Conservation (phyloP, 1,284 basidiomycete species). For the Melanopsichium pennsylvanicum region DNA sequence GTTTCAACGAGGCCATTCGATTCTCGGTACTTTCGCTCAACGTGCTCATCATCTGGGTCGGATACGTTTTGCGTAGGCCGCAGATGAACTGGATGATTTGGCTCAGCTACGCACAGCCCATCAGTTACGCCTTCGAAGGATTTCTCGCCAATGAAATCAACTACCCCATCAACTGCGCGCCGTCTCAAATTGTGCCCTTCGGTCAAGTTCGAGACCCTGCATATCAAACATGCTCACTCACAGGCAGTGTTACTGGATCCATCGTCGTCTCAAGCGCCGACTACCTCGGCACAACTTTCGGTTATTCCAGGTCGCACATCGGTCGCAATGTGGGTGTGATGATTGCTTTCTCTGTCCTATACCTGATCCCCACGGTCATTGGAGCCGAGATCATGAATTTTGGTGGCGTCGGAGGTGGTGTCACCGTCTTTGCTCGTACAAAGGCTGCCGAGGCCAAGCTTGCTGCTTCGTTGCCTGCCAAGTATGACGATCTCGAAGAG, state of each 20-base stretch:
- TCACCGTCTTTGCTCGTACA: constrained; percentile 57
- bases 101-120: constrained; percentile 57
- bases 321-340: constrained; percentile 69
- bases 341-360: constrained; percentile 59
- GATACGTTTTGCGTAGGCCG: constrained; percentile 75
- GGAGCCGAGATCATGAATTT: constrained; percentile 51
- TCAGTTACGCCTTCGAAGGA: constrained; percentile 81
- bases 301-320: constrained; percentile 70
- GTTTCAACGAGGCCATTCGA: constrained; percentile 44
- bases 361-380: constrained; percentile 55
- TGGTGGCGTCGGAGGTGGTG: constrained; percentile 51
- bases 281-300: constrained; percentile 72
- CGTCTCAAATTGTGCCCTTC: constrained; percentile 26
- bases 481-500: constrained; percentile 22
- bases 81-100: constrained; percentile 67
- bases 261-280: constrained; percentile 68
- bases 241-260: constrained; percentile 67
- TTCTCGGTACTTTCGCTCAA: constrained; percentile 72
- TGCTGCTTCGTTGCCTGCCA: constrained; percentile 6
- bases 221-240: constrained; percentile 66
- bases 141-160: constrained; percentile 69
- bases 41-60: constrained; percentile 74
- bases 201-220: constrained; percentile 14
- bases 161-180: constrained; percentile 39
- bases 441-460: constrained; percentile 33